A percentile compares a stretch with the other conserved stretches of the same genome.
Conservation (phyloP, 306 rosid genomes). For the Cucurbita maxima region DNA sequence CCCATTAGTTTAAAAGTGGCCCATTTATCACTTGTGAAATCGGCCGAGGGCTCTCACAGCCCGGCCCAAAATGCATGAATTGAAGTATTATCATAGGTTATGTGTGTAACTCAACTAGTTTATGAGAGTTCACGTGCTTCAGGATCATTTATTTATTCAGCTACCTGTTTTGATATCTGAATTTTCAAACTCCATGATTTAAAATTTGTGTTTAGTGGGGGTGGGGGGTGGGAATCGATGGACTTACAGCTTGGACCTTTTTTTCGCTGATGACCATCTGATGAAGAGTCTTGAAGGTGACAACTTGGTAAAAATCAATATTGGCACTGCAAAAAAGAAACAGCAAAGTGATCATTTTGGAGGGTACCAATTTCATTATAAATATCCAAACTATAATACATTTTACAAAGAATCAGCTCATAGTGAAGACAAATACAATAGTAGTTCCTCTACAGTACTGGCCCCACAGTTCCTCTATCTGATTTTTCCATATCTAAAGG, state of each 20-base stretch:
- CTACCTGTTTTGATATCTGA: too few relatives aligned
- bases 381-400: slow-evolving; percentile 30
- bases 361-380: slow-evolving; percentile 10
- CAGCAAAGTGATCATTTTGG: background rate
- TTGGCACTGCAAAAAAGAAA: background rate
- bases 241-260: background rate
- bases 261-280: background rate
- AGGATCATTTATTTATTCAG: too few relatives aligned
- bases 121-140: too few relatives aligned
- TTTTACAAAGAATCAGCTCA: slow-evolving; percentile 10
- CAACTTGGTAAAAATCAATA: background rate
- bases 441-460: slow-evolving; percentile 15
- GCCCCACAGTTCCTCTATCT: slow-evolving; percentile 20
- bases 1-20: background rate
- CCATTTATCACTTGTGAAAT: background rate
- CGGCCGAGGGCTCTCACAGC: too few relatives aligned
- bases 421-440: slow-evolving; percentile 2
- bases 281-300: slow-evolving; percentile 2
- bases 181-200: too few relatives aligned
- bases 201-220: too few relatives aligned
- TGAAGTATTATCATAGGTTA: too few relatives aligned
- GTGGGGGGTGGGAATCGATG: background rate
- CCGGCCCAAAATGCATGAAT: too few relatives aligned
- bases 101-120: too few relatives aligned
- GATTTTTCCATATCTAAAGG: slow-evolving; percentile 17